Evolutionary conservation across 768 basidiomycete species (phyloP).

Genomic region (Lentinula edodes): DNA sequence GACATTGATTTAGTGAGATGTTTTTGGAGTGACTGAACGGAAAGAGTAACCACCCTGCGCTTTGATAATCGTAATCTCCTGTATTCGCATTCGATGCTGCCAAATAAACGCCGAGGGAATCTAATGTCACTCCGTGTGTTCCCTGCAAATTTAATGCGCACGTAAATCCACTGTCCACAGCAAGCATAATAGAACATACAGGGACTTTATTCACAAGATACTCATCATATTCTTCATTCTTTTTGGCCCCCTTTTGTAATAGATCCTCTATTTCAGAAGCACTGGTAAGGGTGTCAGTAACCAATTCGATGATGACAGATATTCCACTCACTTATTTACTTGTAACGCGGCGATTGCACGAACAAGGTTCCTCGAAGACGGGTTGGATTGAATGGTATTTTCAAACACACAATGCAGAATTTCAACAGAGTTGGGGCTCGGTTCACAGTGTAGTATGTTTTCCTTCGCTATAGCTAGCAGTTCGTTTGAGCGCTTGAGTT

Average conservation of each 20-base stretch:
- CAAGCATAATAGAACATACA: background rate
- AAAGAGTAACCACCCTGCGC: background rate
- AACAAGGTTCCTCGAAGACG: background rate
- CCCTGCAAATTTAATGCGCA: background rate
- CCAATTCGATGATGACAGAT: background rate
- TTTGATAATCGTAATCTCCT: constrained; percentile 1
- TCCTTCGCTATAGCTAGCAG: background rate
- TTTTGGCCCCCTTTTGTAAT: background rate
- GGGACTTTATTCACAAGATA: background rate
- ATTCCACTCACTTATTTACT: background rate
- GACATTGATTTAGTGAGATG: background rate
- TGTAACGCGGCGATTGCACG: background rate
- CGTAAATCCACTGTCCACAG: background rate
- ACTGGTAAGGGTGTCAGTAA: background rate
- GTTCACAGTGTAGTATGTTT: background rate
- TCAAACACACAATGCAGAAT: constrained; percentile 1
- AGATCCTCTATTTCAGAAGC: background rate
- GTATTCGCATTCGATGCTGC: background rate
- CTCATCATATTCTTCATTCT: background rate
- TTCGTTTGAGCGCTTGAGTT: background rate
- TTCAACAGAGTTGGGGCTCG: background rate
- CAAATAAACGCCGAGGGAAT: background rate
- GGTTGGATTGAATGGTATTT: background rate
- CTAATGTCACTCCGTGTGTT: background rate
- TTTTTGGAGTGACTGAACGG: too few species aligned